These are phyloP conservation scores for Fusarium phyllophilum DNA, from an alignment of 2,329 filamentous ascomycete species.

Conservation along the genomic window DNA sequence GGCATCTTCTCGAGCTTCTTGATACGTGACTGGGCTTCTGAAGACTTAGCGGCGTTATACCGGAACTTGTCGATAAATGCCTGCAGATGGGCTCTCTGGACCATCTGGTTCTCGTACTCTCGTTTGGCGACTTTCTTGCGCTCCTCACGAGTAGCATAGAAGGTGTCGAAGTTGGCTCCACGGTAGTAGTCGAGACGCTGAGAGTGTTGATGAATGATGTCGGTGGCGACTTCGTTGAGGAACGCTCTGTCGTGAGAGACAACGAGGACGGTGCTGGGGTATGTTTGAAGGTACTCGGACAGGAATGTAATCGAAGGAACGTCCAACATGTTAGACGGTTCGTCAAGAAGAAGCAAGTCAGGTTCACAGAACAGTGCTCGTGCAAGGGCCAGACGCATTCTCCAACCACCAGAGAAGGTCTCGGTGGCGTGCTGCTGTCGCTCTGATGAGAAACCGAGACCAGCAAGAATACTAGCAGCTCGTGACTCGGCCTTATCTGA, in stretches of 20 bases:
- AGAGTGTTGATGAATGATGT: conserved; percentile 98
- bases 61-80: conserved; percentile 99
- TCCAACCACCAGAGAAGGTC: conserved; percentile 99
- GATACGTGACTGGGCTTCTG: conserved; percentile 97
- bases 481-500: conserved; percentile 97
- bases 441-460: conserved; percentile 95
- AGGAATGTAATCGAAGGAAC: conserved; percentile 99
- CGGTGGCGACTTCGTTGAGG: conserved; percentile 98
- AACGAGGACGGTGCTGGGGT: conserved; percentile 94
- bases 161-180: conserved; percentile 94
- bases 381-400: conserved; percentile 95
- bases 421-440: conserved; percentile 92
- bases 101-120: conserved; percentile 99
- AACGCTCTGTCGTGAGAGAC: conserved; percentile 99
- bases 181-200: conserved; percentile 98
- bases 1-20: conserved; percentile 99
- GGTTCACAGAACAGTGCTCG: conserved; percentile 98
- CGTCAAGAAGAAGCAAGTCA: conserved; percentile 93
- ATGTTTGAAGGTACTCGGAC: conserved; percentile 91
- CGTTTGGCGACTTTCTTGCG: conserved; percentile 95
- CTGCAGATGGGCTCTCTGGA: conserved; percentile 89
- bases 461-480: conserved; percentile 94
- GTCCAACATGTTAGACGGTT: conserved; percentile 99
- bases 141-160: conserved; percentile 98
- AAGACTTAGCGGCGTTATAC: conserved; percentile 98